Evolutionary conservation across 1,284 basidiomycete genomes (phyloP).

Genomic region (Ustilago hordei): DNA sequence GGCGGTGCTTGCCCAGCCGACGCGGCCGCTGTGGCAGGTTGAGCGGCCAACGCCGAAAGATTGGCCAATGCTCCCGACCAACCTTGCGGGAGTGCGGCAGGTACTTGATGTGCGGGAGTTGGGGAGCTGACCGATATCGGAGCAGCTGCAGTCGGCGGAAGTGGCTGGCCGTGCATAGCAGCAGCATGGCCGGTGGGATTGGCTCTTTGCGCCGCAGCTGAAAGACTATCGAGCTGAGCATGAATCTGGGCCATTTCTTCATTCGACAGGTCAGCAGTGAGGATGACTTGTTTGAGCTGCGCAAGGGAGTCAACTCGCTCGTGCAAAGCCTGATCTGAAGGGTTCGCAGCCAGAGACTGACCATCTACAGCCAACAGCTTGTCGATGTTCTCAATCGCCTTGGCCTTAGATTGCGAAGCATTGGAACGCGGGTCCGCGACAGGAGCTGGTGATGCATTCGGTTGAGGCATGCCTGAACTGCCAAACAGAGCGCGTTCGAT

Average conservation of each 20-base stretch:
- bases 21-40: constrained; percentile 8
- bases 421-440: constrained; percentile 30
- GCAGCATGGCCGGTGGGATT: constrained; percentile 56
- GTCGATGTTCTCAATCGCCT: constrained; percentile 62
- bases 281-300: constrained; percentile 81
- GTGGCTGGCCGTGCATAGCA: constrained; percentile 46
- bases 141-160: constrained; percentile 5
- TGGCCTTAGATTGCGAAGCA: constrained; percentile 38
- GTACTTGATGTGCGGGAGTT: constrained; percentile 42
- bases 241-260: constrained; percentile 84
- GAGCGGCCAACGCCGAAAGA: constrained; percentile 25
- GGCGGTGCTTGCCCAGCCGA: constrained; percentile 1
- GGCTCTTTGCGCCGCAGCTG: constrained; percentile 54
- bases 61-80: constrained; percentile 36
- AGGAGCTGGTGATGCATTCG: constrained; percentile 18
- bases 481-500: constrained; percentile 66
- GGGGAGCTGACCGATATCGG: constrained; percentile 14
- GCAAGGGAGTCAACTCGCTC: constrained; percentile 55
- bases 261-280: constrained; percentile 79
- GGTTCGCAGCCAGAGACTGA: constrained; percentile 50
- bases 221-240: constrained; percentile 78
- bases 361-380: constrained; percentile 55
- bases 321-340: constrained; percentile 35
- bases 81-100: constrained; percentile 52
- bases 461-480: constrained; percentile 51